Conservation (phyloP, 192 early-diverging fungal species). For the Rhizophagus clarus region DNA sequence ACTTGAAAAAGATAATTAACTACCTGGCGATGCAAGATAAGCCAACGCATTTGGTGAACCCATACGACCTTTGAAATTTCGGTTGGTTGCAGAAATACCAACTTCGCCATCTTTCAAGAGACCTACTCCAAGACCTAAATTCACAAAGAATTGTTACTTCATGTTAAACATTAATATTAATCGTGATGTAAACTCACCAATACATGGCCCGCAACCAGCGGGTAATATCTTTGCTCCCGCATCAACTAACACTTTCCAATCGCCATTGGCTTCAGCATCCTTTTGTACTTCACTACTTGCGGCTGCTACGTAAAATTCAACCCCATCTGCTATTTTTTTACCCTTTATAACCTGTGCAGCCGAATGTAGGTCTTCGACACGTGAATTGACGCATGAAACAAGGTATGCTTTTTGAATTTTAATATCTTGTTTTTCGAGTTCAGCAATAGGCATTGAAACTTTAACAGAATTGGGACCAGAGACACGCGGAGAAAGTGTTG, state of each 20-base stretch:
- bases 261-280: constrained; percentile 80
- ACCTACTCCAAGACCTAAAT: constrained; percentile 80
- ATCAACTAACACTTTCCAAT: constrained; percentile 84
- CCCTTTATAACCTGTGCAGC: constrained; percentile 82
- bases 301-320: constrained; percentile 95
- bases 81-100: constrained; percentile 98
- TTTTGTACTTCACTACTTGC: constrained; percentile 90
- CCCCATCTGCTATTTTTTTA: constrained; percentile 72
- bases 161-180: neutral
- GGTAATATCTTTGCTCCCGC: constrained; percentile 90
- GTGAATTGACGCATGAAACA: constrained; percentile 95
- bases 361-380: constrained; percentile 83
- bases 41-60: constrained; percentile 89
- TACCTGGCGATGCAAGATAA: constrained; percentile 89
- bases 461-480: constrained; percentile 98
- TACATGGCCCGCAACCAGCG: constrained; percentile 97
- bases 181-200: constrained; percentile 52
- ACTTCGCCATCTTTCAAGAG: constrained; percentile 95
- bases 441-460: constrained; percentile 76
- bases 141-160: neutral
- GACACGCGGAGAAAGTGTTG: constrained; percentile 84
- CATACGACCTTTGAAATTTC: constrained; percentile 99
- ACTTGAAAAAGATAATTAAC: neutral
- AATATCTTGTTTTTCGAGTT: constrained; percentile 73
- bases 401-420: constrained; percentile 96